Conservation (phyloP, 225 moss, liverwort and hornwort genomes). For the Thuidium tamariscinum region DNA sequence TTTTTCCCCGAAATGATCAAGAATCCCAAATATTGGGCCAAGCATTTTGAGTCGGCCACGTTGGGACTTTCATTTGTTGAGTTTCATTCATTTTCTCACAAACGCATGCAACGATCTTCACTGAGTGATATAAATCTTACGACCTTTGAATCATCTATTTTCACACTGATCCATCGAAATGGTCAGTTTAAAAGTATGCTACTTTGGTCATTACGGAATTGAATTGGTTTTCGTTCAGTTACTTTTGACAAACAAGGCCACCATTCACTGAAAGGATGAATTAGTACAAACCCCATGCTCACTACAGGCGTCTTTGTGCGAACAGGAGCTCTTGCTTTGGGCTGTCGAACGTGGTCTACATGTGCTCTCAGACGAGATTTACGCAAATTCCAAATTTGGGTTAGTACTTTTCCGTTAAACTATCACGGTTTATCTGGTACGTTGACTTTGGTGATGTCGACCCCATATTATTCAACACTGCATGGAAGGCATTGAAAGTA, state of each 20-base stretch:
- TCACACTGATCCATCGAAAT: neutral
- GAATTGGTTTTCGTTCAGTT: neutral
- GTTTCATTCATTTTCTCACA: neutral
- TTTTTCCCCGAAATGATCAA: neutral
- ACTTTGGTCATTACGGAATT: neutral
- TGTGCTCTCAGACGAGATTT: constrained; percentile 96
- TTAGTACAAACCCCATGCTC: neutral
- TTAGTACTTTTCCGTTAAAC: constrained; percentile 2
- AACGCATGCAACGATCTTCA: neutral
- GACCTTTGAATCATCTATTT: neutral
- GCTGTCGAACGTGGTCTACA: constrained; percentile 87
- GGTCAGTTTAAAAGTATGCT: neutral
- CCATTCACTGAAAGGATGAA: neutral
- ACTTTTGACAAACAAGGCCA: neutral
- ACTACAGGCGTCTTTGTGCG: neutral
- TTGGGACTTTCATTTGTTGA: neutral
- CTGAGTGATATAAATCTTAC: neutral
- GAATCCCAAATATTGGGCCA: no score
- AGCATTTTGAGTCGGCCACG: neutral
- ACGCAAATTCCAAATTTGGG: constrained; percentile 99
- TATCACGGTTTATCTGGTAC: neutral
- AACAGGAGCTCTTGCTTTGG: constrained; percentile 89
- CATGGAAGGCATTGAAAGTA: neutral
- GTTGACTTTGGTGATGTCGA: neutral
- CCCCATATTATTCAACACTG: neutral